Evolutionary conservation across 345 rosid species (phyloP), one percentile per base, ranked within the genome.

Genomic region (Raphanus sativus): DNA sequence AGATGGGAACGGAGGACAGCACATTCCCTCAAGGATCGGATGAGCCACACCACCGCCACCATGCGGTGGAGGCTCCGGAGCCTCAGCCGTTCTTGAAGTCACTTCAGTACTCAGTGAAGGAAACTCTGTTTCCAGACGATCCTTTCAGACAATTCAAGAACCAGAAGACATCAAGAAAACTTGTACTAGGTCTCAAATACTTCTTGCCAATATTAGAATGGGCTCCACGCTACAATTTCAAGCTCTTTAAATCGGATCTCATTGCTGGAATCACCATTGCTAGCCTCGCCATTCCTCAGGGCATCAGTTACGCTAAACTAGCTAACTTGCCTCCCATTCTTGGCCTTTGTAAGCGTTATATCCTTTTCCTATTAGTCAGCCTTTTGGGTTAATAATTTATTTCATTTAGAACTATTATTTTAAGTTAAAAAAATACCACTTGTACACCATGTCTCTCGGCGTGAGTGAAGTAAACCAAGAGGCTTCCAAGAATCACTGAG

Each of bases 241-340:
- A 84, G 33, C 89, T 86, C 81, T 86, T 95, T 70, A 93, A 91
- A 76, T 84, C 96, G 13, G 99, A 95, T 73, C 81, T 95, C 66
- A 56, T 95, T 0, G 79, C 99, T 6, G 99, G 99, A 15, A 86
- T 95, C 80, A 95, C 99, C 60, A 89, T 95, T 5, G 98, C 98
- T 65, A 93, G 98, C 69, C 96, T 95, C 11, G 99, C 98, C 1
- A 89, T 95, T 26, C 98, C 99, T 63, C 99, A 95, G 73, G 99
- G 99, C 69, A 95, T 95, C 4, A 95, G 99, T 81, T 95, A 95
- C 28, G 98, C 99, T 17, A 87, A 78, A 32, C 82, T 95, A 8
- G 99, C 97, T 36, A 90, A 85, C 86, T 85, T 95, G 71, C 99
- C 99, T 6, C 91, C 99, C 4, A 88, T 95, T 40, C 86, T 95